A percentile compares a stretch with the other conserved stretches of the same genome.
phyloP scores from a whole-genome alignment of 2,329 filamentous ascomycete species.

The Thielaviopsis populi region DNA sequence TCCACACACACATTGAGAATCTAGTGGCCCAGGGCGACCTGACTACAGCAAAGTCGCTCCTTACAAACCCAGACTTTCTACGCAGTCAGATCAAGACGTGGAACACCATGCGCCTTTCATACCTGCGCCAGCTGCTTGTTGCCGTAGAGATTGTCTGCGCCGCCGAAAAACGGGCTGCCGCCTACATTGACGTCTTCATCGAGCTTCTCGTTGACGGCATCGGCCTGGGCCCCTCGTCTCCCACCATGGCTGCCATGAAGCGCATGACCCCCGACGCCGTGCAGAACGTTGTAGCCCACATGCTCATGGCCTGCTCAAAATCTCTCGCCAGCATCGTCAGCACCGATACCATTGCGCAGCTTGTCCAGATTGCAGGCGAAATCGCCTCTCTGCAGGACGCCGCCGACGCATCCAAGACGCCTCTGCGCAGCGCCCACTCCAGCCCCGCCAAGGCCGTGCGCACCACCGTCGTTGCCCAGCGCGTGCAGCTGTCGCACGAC shows the following conservation, averaged over 20 bases:
- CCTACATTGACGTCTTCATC: conserved; percentile 32
- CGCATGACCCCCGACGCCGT: conserved; percentile 41
- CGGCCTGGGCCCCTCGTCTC: conserved; percentile 34
- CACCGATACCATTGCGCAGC: conserved; percentile 20
- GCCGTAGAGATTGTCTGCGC: conserved; percentile 12
- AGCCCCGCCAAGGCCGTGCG: conserved; percentile 54
- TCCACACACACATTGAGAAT: conserved; percentile 28
- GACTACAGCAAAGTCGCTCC: neutral
- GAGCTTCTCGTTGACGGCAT: conserved; percentile 44
- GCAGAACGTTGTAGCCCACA: conserved; percentile 27
- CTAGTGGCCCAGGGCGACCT: conserved; percentile 8
- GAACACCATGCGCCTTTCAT: neutral
- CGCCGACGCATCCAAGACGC: conserved; percentile 27
- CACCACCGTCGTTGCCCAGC: conserved; percentile 67
- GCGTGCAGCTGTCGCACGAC: conserved; percentile 64
- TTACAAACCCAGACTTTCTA: conserved; percentile 7
- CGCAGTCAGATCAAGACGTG: neutral
- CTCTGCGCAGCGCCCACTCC: conserved; percentile 44
- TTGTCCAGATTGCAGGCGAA: conserved; percentile 22
- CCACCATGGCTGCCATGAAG: conserved; percentile 42
- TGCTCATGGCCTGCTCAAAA: conserved; percentile 26
- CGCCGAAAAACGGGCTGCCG: conserved; percentile 6
- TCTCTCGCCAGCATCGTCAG: conserved; percentile 27
- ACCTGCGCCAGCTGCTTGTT: conserved; percentile 8
- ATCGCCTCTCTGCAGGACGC: conserved; percentile 26